Percentiles rank a stretch among this genome's conserved stretches.
These are phyloP conservation scores for Babesia gibsoni DNA, from an alignment of 169 alveolate species.

Conservation along the genomic window DNA sequence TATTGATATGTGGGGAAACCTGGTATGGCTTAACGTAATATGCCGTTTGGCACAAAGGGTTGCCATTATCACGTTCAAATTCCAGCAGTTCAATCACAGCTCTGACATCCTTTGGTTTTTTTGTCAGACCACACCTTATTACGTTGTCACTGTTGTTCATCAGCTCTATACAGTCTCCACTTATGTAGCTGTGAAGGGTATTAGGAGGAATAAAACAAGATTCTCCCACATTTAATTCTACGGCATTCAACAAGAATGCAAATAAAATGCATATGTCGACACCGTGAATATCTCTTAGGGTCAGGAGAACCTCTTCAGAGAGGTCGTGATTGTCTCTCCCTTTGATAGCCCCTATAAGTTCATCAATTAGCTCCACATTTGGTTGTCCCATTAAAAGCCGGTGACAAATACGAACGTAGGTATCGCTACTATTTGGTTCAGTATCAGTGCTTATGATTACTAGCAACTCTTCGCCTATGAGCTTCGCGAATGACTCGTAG, in stretches of 20 bases:
- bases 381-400: neutral
- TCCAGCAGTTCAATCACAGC: constrained; percentile 16
- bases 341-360: constrained; percentile 1
- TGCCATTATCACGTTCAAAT: neutral
- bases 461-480: constrained; percentile 14
- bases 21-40: neutral
- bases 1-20: neutral
- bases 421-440: neutral
- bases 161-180: constrained; percentile 88
- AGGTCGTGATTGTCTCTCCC: neutral
- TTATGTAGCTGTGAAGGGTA: constrained; percentile 91
- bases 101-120: constrained; percentile 83
- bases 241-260: constrained; percentile 83
- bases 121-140: constrained; percentile 95
- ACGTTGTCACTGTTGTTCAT: constrained; percentile 95
- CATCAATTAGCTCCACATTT: neutral
- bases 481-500: constrained; percentile 25
- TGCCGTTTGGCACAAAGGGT: neutral
- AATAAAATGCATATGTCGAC: constrained; percentile 87
- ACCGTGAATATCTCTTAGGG: constrained; percentile 73
- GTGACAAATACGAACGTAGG: neutral
- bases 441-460: neutral
- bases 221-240: constrained; percentile 85
- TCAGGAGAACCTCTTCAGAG: constrained; percentile 42
- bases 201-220: constrained; percentile 87